Conservation (phyloP, 306 rosid genomes). For the Lathyrus sativus region DNA sequence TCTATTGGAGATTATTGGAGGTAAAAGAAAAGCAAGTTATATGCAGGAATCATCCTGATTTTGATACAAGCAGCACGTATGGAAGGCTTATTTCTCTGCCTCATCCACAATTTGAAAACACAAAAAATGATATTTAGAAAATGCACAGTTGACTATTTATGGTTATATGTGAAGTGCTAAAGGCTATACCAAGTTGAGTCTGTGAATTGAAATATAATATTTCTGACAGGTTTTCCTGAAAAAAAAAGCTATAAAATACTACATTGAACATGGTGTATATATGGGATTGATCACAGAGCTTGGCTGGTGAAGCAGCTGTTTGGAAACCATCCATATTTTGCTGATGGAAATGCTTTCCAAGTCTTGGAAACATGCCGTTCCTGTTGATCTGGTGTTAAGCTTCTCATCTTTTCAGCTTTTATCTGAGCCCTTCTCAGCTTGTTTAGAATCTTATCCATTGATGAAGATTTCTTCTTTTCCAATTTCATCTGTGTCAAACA, state of each 20-base stretch:
- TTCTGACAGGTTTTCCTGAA: neutral
- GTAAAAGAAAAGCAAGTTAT: neutral
- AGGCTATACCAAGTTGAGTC: slow-evolving; percentile 8
- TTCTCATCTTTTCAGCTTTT: slow-evolving; percentile 78
- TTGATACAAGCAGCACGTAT: neutral
- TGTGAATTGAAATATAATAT: slow-evolving; percentile 29
- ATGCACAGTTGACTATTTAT: neutral
- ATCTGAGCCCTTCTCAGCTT: slow-evolving; percentile 71
- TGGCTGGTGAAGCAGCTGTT: slow-evolving; percentile 42
- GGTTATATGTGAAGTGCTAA: neutral
- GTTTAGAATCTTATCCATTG: slow-evolving; percentile 78
- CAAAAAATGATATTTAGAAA: slow-evolving; percentile 15
- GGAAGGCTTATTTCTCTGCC: neutral
- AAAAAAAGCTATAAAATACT: slow-evolving; percentile 7
- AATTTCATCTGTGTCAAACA: slow-evolving; percentile 69
- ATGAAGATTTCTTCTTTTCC: slow-evolving; percentile 79
- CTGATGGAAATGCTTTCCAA: slow-evolving; percentile 28
- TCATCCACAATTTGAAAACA: neutral
- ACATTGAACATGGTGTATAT: neutral
- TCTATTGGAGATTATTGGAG: neutral
- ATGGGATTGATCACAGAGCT: slow-evolving; percentile 27
- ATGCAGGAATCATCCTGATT: neutral
- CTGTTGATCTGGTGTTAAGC: slow-evolving; percentile 35
- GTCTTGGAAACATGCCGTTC: slow-evolving; percentile 39
- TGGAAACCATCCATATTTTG: slow-evolving; percentile 42